phyloP scores from a whole-genome alignment of 139 green algal species.

The Closterium sp. region DNA sequence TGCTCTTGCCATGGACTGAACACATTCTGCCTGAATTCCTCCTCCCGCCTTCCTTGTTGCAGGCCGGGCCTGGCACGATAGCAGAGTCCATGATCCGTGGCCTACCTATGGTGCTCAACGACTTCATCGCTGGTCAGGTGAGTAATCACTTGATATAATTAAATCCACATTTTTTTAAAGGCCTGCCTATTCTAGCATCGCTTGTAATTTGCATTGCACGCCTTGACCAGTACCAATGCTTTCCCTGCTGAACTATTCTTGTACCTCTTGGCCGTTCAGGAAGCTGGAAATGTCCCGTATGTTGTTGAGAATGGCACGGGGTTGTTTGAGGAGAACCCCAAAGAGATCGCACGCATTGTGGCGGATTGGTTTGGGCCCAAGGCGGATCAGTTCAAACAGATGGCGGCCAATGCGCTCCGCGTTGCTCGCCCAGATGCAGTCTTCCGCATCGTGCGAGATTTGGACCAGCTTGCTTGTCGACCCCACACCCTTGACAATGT shows the following conservation, averaged over 20 bases:
- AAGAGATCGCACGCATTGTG: conserved; percentile 66
- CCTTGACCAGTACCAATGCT: too few relatives aligned
- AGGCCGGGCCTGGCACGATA: conserved; percentile 89
- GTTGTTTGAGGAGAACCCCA: conserved; percentile 70
- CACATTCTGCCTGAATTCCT: not conserved
- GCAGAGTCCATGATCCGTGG: conserved; percentile 91
- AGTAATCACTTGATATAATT: too few relatives aligned
- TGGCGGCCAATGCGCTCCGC: conserved; percentile 31
- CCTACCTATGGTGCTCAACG: conserved; percentile 94
- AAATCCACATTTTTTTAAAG: too few relatives aligned
- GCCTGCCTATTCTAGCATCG: too few relatives aligned
- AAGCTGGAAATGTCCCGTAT: conserved; percentile 94
- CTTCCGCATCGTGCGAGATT: conserved; percentile 49
- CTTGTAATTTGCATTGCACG: too few relatives aligned
- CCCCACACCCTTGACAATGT: not conserved
- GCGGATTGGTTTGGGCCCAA: conserved; percentile 54
- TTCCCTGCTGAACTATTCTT: not conserved
- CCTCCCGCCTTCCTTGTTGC: not conserved
- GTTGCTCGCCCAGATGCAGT: conserved; percentile 49
- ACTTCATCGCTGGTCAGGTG: conserved; percentile 81
- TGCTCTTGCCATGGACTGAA: not conserved
- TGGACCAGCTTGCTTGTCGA: conserved; percentile 21
- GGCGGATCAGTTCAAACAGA: conserved; percentile 34
- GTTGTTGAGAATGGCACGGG: conserved; percentile 80
- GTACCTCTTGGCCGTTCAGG: conserved; percentile 60